phyloP scores from a whole-genome alignment of 208 protist species.

The Sergeia podlipaevii region DNA sequence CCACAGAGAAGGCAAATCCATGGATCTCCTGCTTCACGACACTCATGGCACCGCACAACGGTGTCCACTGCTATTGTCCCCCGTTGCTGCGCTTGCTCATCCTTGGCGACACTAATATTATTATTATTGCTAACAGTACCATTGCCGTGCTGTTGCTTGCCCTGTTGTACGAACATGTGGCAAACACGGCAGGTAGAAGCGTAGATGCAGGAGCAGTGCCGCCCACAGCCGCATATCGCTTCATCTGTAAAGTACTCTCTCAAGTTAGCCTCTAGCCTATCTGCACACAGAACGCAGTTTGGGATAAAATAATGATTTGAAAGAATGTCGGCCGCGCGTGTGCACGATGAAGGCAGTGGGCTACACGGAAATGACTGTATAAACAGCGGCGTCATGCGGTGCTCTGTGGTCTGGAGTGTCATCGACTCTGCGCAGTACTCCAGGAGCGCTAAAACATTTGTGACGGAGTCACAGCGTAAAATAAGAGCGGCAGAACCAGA shows the following conservation, averaged over 20 bases:
- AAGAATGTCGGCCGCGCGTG: not conserved
- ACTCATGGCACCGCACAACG: slow-evolving; percentile 55
- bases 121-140: slow-evolving; percentile 8
- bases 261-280: slow-evolving; percentile 67
- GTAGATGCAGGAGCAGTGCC: slow-evolving; percentile 42
- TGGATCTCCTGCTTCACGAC: slow-evolving; percentile 60
- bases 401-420: slow-evolving; percentile 15
- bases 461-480: slow-evolving; percentile 37
- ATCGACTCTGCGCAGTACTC: slow-evolving; percentile 34
- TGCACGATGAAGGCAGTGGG: not conserved
- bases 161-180: slow-evolving; percentile 24
- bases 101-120: not conserved
- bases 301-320: slow-evolving; percentile 72
- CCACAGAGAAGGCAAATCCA: slow-evolving; percentile 92
- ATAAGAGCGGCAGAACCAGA: slow-evolving; percentile 44
- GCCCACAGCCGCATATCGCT: slow-evolving; percentile 9
- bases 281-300: slow-evolving; percentile 69
- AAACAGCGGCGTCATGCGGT: slow-evolving; percentile 34
- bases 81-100: slow-evolving; percentile 7
- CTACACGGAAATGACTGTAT: slow-evolving; percentile 31
- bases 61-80: not conserved
- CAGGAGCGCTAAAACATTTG: slow-evolving; percentile 42
- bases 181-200: slow-evolving; percentile 61
- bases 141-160: not conserved
- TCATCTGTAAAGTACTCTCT: slow-evolving; percentile 45